Evolutionary conservation across 2,329 filamentous ascomycete genomes (phyloP).

Genomic region (Chaetomium globosum): DNA sequence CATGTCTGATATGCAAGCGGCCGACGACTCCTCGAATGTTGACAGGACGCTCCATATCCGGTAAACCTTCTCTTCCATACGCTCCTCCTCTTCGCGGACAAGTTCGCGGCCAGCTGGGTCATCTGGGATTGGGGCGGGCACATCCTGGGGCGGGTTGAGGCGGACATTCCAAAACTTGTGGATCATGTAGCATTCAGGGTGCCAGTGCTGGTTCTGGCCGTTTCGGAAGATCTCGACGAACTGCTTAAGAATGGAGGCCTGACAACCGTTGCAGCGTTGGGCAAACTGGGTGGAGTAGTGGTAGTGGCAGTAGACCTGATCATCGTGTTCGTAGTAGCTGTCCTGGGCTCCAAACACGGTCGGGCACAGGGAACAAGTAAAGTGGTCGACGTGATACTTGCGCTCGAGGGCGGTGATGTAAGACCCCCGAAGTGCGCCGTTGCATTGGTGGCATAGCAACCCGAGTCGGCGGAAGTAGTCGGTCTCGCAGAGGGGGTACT

Average conservation of each 20-base stretch:
- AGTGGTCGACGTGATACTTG: slow-evolving; percentile 99
- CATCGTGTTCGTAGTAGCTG: slow-evolving; percentile 98
- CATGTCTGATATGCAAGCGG: slow-evolving; percentile 99
- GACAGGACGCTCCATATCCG: slow-evolving; percentile 98
- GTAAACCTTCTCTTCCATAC: slow-evolving; percentile 96
- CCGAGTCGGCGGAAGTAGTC: slow-evolving; percentile 95
- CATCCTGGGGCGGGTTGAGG: slow-evolving; percentile 64
- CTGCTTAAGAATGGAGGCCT: slow-evolving; percentile 96
- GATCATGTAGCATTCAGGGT: slow-evolving; percentile 99
- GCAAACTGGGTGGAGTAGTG: slow-evolving; percentile 98
- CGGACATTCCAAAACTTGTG: slow-evolving; percentile 99
- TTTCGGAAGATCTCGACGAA: slow-evolving; percentile 99
- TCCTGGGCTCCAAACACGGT: slow-evolving; percentile 98
- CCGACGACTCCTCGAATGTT: slow-evolving; percentile 95
- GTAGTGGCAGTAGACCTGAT: slow-evolving; percentile 96
- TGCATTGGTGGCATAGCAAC: slow-evolving; percentile 87
- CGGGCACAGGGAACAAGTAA: slow-evolving; percentile 94
- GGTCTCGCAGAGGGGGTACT: slow-evolving; percentile 95
- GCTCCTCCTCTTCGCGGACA: slow-evolving; percentile 84
- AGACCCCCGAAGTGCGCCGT: slow-evolving; percentile 87
- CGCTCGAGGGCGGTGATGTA: slow-evolving; percentile 97
- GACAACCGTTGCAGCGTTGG: slow-evolving; percentile 93
- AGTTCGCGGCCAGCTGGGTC: slow-evolving; percentile 68
- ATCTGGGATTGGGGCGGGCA: slow-evolving; percentile 50
- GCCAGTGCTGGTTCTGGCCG: slow-evolving; percentile 98